Evolutionary conservation across 2,329 filamentous ascomycete genomes (phyloP), one percentile per base, ranked within the genome.

Genomic region (Coniochaeta sp.): DNA sequence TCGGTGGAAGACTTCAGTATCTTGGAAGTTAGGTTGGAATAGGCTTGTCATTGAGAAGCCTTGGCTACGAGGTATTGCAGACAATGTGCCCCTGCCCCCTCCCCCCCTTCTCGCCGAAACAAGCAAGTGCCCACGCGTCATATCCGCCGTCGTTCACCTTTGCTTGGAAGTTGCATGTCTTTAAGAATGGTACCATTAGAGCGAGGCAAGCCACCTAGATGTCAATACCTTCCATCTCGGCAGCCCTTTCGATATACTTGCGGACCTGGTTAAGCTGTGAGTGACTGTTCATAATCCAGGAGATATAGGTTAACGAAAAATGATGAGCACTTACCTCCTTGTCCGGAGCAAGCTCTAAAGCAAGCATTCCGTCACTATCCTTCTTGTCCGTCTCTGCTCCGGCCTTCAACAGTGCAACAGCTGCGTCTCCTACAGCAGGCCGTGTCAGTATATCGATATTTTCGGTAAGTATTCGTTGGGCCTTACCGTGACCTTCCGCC

Each of bases 341-440:
- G 76, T 97, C 93, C 1, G 95, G 95, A 12, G 91, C 91, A 60
- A 96, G 76, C 64, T 96, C 89, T 61, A 98, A 80, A 8, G 95
- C 85, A 60, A 91, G 69, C 64, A 77, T 79, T 1, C 89, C 93
- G 63, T 90, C 87, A 4, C 67, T 73, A 69, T 93, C 91, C 73
- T 83, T 88, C 76, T 91, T 92, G 64, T 89, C 88, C 14, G 82
- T 82, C 70, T 96, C 92, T 0, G 93, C 93, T 0, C 95, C 95
- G 3, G 88, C 88, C 70, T 90, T 96, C 43, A 99, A 76, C 63
- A 99, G 76, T 22, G 88, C 81, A 55, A 98, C 79, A 0, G 95
- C 95, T 3, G 91, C 86, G 73, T 97, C 92, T 1, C 92, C 84
- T 85, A 34, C 55, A 22, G 6, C 31, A 12, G 2, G 16, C 12